Evolutionary conservation across 1,139 yeast species (phyloP), one percentile per base, ranked within the genome.

Genomic region (Eremothecium gossypii): DNA sequence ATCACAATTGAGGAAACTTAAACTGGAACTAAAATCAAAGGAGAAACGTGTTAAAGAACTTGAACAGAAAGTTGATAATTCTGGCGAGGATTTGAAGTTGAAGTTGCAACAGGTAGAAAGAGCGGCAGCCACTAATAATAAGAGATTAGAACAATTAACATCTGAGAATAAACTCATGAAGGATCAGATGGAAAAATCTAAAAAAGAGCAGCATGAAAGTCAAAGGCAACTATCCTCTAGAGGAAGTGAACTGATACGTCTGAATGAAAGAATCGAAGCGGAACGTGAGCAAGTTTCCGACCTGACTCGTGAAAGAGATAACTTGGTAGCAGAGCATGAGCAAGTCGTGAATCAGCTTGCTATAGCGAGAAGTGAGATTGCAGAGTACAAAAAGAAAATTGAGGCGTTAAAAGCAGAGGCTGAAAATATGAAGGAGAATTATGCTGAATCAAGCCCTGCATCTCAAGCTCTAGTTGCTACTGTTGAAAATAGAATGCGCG

Each of bases 101-200:
- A 67, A 67, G 45, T 45, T 73, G 27, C 51, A 55, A 6, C 53
- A 61, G 8, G 49, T 65, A 27, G 67, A 57, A 38, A 55, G 66
- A 10, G 63, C 60, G 33, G 63, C 61, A 45, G 63, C 55, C 39
- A 49, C 55, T 20, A 66, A 73, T 6, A 64, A 64, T 48, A 56
- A 67, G 42, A 68, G 71, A 39, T 56, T 74, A 38, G 67, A 69
- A 45, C 66, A 69, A 9, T 63, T 79, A 32, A 64, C 72, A 8
- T 60, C 58, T 7, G 83, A 76, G 50, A 79, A 78, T 52, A 62
- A 64, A 14, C 67, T 61, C 13, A 61, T 79, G 20, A 56, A 67
- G 44, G 47, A 55, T 36, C 64, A 71, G 58, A 46, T 72, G 36
- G 54, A 63, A 39, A 51, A 60, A 2, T 52, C 68, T 10, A 67